phyloP scores from a whole-genome alignment of 306 rosid genomes.

The Medicago ruthenica region DNA sequence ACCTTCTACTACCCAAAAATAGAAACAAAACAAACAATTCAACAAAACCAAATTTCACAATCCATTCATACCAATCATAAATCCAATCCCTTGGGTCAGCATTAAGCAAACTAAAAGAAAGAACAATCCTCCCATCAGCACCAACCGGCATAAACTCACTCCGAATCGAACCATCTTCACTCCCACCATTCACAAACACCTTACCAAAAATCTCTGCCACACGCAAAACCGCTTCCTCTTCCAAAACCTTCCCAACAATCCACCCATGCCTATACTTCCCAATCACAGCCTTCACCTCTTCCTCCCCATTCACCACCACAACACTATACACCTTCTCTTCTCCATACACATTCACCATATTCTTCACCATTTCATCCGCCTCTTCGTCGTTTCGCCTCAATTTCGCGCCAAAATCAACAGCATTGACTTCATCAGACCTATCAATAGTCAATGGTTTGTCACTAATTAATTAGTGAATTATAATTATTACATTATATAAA shows the following conservation, averaged over 20 bases:
- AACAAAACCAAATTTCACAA: conserved; percentile 27
- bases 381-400: conserved; percentile 55
- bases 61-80: conserved; percentile 75
- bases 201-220: conserved; percentile 77
- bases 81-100: conserved; percentile 80
- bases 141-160: conserved; percentile 97
- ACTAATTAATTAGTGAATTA: too few relatives aligned
- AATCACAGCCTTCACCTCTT: conserved; percentile 61
- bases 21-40: neutral
- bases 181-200: conserved; percentile 90
- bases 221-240: conserved; percentile 60
- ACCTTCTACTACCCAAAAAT: conserved; percentile 3
- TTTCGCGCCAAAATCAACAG: conserved; percentile 49
- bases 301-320: conserved; percentile 71
- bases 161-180: conserved; percentile 71
- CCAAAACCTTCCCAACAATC: conserved; percentile 63
- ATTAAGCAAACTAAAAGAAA: conserved; percentile 92
- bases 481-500: too few relatives aligned
- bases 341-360: conserved; percentile 42
- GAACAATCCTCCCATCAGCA: conserved; percentile 89
- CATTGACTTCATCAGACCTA: neutral
- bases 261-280: conserved; percentile 93
- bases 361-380: conserved; percentile 66
- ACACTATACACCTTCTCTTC: conserved; percentile 65
- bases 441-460: neutral